phyloP scores from a whole-genome alignment of 2,329 filamentous ascomycete species.

The Tricladium varicosporioides region DNA sequence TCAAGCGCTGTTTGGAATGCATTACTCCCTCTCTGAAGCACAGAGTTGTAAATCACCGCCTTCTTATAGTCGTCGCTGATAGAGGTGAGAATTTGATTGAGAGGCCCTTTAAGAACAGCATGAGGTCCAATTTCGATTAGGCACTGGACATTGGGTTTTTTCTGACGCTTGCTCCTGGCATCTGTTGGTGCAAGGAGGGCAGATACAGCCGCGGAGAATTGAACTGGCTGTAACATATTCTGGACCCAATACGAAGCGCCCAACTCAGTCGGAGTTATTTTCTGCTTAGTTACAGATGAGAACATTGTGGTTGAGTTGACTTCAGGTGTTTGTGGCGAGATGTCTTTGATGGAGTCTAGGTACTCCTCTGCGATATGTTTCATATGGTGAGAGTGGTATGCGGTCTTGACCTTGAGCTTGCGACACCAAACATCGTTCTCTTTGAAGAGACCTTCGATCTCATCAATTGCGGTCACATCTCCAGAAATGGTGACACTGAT shows the following conservation, averaged over 20 bases:
- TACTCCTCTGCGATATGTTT: constrained; percentile 25
- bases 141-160: neutral
- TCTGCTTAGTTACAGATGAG: constrained; percentile 2
- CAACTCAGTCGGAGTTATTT: neutral
- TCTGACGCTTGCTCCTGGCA: neutral
- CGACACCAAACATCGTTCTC: constrained; percentile 32
- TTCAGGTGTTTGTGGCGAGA: neutral
- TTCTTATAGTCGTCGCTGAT: neutral
- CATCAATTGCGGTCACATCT: constrained; percentile 12
- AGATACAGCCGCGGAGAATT: constrained; percentile 30
- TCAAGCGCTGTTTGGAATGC: neutral
- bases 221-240: constrained; percentile 44
- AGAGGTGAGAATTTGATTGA: neutral
- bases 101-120: constrained; percentile 3
- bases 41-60: neutral
- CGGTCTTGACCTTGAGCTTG: constrained; percentile 36
- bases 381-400: constrained; percentile 41
- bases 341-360: neutral
- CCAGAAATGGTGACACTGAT: constrained; percentile 23
- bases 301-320: neutral
- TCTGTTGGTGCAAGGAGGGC: neutral
- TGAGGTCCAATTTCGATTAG: constrained; percentile 12
- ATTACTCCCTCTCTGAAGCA: constrained; percentile 2
- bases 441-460: constrained; percentile 8
- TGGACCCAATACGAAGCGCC: constrained; percentile 41